Base-by-base conservation (phyloP, 371 early-diverging fungal genomes). In the Mucor circinelloides region DNA sequence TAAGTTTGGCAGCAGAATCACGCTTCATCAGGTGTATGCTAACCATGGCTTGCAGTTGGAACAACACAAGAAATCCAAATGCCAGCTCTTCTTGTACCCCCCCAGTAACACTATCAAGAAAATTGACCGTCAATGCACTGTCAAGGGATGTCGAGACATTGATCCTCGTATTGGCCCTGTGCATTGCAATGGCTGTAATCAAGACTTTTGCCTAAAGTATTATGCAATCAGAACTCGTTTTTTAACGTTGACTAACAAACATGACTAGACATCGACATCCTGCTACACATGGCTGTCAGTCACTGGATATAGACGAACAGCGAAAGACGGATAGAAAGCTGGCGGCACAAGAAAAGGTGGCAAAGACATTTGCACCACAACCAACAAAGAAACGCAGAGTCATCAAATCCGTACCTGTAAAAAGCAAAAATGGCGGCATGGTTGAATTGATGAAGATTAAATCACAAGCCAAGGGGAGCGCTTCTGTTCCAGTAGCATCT, bases 361-460 rank as follows among this genome's bases (percentile, higher is more conserved):
- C 70, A 17, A 74, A 70, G 23, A 70, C 68, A 50, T 72, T 76
- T 28, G 44, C 42, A 12, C 27, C 60, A 2, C 15, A 58, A 2
- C 6, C 58, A 12, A 54, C 54, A 48, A 48, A 50, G 19, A 63
- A 50, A 23, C 50, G 12, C 23, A 69, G 42, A 46, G 17, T 19
- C 17, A 55, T 32, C n/a, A 63, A 56, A 32, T 17, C 38, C 38
- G 66, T 46, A n/a, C 50, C 72, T 12, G 36, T 58, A 0, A 63
- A 66, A 34, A 68, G 59, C 27, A 67, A 68, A n/a, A 63, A 60
- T 15, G 70, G 68, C 1, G 52, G 69, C 3, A 72, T 70, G 36
- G 69, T 79, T 15, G 79, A 79, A 54, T 23, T 76, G 32, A 79
- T 79, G 79, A 79, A 76, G 38, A 71, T 76, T 12, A 79, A 74